Percentiles rank a stretch among this genome's conserved stretches.
phyloP scores from a whole-genome alignment of 495 filamentous ascomycete species.

The Hamigera avellanea region DNA sequence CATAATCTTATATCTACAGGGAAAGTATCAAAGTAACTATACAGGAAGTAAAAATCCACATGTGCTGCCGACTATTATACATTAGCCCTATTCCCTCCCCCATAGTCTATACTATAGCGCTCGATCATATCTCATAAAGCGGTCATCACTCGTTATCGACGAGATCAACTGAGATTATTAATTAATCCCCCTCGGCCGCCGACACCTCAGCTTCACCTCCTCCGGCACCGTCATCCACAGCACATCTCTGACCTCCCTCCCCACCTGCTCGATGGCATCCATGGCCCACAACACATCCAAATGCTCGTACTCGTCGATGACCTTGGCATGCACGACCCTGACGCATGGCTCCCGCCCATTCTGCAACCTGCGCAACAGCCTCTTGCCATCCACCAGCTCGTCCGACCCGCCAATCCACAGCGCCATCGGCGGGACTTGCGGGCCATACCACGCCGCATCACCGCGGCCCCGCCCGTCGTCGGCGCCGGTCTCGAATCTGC shows the following conservation, averaged over 20 bases:
- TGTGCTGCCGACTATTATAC: too few species aligned
- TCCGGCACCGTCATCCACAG: constrained; percentile 63
- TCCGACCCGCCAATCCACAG: constrained; percentile 82
- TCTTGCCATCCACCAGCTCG: constrained; percentile 69
- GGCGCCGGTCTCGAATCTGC: too few species aligned
- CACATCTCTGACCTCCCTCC: constrained; percentile 67
- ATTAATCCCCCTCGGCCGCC: constrained; percentile 43
- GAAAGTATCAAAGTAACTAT: too few species aligned
- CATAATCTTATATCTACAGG: too few species aligned
- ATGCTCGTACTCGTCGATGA: constrained; percentile 89
- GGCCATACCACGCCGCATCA: constrained; percentile 68
- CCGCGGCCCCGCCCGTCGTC: constrained; percentile 2
- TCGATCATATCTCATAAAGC: too few species aligned
- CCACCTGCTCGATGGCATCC: constrained; percentile 75
- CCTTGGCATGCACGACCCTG: constrained; percentile 62
- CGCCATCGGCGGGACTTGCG: constrained; percentile 70
- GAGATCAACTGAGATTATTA: background rate
- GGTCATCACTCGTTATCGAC: too few species aligned
- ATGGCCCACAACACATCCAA: constrained; percentile 96
- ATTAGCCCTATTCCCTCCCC: too few species aligned
- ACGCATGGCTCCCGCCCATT: constrained; percentile 75
- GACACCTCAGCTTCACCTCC: constrained; percentile 43
- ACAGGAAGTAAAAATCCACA: too few species aligned
- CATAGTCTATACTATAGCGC: too few species aligned
- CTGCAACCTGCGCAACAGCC: constrained; percentile 62